Evolutionary conservation across 75 land plant genomes (phyloP), one percentile per base, ranked within the genome.

Genomic region (Pinus tabuliformis): DNA sequence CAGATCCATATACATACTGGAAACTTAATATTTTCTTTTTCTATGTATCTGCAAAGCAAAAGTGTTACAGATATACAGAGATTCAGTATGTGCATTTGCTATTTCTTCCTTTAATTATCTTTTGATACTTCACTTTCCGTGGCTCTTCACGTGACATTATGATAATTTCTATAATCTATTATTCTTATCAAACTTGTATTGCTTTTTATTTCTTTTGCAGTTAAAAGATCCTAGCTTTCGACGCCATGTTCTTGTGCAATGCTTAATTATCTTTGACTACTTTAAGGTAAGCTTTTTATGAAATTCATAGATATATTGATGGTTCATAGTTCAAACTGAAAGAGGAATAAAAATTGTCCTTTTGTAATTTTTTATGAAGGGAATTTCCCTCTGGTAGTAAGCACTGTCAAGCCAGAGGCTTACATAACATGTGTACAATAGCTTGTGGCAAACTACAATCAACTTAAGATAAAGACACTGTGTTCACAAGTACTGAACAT

Each of bases 171-270:
- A 8, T 39, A 26, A 26, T 26, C 26, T 26, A 26, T 26, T 26
- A n/a, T 68, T 39, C n/a, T 68, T n/a, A 57, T 64, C 57, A 73
- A 37, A 24, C 54, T 6, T 13, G 42, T 11, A 13, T 42, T 24
- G n/a, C 30, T 73, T 64, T 58, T 5, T 81, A 17, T 78, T 83
- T 39, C 5, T 58, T 33, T 33, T 45, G 54, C 89, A 95, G 94
- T 76, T 97, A 78, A 97, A 95, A 78, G 99, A 97, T 87, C 98
- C 99, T 57, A 89, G 99, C 72, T 97, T 97, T 78, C 84, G 98
- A 3, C 95, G 99, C 26, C 99, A 97, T 78, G 74, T 97, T 63
- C 93, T 97, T 80, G 86, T 97, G 49, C 99, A 97, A 74, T 93
- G 96, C 79, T 96, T 97, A 28, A 95, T 97, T 65, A 80, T 97